Percentiles rank a stretch among this genome's conserved stretches.
Conservation (phyloP, 2,329 filamentous ascomycete genomes). For the Mariannaea elegans region DNA sequence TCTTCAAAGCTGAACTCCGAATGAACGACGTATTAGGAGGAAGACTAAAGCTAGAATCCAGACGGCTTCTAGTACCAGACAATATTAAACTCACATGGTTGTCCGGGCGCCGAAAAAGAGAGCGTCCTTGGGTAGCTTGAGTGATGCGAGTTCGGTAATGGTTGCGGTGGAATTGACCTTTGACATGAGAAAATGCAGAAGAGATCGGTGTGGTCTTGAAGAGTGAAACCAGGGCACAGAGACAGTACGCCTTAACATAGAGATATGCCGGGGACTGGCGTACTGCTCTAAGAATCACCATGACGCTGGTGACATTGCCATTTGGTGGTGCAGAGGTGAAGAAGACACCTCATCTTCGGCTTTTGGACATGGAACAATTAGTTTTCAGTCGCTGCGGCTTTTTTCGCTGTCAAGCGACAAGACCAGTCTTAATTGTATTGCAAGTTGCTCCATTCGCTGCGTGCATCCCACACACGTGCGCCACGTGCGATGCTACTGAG, state of each 20-base stretch:
- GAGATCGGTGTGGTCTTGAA: constrained; percentile 33
- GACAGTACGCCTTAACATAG: constrained; percentile 34
- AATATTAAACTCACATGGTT: no score
- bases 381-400: no score
- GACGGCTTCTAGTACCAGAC: no score
- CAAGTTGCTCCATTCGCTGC: no score
- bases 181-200: constrained; percentile 21
- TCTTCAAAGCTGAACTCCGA: background rate
- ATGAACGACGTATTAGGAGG: background rate
- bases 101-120: background rate
- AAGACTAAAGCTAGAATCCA: background rate
- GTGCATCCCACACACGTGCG: no score
- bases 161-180: constrained; percentile 5
- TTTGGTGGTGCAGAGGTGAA: background rate
- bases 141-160: background rate
- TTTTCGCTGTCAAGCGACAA: no score
- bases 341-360: background rate
- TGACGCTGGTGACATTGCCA: constrained; percentile 3
- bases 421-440: no score
- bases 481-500: no score
- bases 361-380: no score
- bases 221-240: constrained; percentile 33
- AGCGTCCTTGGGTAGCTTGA: background rate
- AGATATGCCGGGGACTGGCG: constrained; percentile 37
- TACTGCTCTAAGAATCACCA: constrained; percentile 34